Evolutionary conservation across 2,329 filamentous ascomycete genomes (phyloP).

Genomic region (Sclerotinia minor): DNA sequence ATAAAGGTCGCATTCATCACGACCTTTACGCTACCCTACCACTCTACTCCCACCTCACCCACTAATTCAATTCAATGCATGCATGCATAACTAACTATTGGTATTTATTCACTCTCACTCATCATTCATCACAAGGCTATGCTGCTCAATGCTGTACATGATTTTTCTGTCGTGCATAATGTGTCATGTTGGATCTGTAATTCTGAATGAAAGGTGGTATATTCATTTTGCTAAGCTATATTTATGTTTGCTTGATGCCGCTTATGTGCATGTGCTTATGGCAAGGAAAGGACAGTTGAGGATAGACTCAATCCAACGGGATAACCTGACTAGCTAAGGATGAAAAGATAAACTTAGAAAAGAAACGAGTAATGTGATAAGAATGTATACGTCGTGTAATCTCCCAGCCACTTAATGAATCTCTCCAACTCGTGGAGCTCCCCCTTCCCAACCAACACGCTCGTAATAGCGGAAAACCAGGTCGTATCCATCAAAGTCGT

Average conservation of each 20-base stretch:
- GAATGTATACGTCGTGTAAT: background rate
- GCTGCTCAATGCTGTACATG: conserved; percentile 2
- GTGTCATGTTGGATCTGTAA: conserved; percentile 13
- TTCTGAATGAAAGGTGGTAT: background rate
- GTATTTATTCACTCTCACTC: background rate
- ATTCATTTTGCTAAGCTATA: conserved; percentile 4
- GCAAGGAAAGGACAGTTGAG: background rate
- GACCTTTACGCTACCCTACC: background rate
- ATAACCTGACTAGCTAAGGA: conserved; percentile 4
- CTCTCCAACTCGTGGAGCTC: conserved; percentile 41
- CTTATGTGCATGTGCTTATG: background rate
- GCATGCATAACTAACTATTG: conserved; percentile 20
- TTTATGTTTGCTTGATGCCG: background rate
- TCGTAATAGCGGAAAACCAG: conserved; percentile 97
- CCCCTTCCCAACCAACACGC: conserved; percentile 68
- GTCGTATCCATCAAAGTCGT: conserved; percentile 96
- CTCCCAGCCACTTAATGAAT: conserved; percentile 30
- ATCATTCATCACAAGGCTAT: background rate
- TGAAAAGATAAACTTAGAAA: conserved; percentile 4
- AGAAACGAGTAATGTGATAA: conserved; percentile 7
- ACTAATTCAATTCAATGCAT: conserved; percentile 4
- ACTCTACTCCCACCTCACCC: background rate
- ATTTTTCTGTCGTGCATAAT: conserved; percentile 14
- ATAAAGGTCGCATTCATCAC: background rate
- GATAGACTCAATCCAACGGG: background rate